A percentile compares a stretch with the other conserved stretches of the same genome.
These are phyloP conservation scores for Clitopilus passeckerianus DNA, from an alignment of 768 basidiomycete genomes.

Conservation along the genomic window DNA sequence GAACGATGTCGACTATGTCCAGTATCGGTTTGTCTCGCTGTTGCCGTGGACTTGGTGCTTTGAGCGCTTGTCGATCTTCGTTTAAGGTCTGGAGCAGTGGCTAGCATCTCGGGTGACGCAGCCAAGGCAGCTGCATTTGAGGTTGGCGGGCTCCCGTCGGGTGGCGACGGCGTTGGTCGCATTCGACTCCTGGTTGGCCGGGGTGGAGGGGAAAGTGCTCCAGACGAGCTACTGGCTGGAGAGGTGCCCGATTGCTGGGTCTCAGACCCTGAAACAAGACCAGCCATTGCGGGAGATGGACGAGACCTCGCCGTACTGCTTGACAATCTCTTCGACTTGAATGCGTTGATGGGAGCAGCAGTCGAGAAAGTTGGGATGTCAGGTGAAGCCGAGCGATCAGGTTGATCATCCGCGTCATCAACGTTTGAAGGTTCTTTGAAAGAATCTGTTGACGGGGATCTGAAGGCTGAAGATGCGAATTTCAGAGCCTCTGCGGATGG, in stretches of 20 bases:
- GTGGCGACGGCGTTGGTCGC: conserved; percentile 3
- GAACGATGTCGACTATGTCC: not conserved
- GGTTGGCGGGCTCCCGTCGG: not conserved
- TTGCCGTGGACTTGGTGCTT: conserved; percentile 17
- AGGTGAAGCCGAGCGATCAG: conserved; percentile 24
- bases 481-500: not conserved
- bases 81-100: conserved; percentile 2
- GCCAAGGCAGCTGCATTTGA: not conserved
- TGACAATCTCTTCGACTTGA: conserved; percentile 16
- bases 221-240: not conserved
- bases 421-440: not conserved
- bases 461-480: not conserved
- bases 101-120: not conserved
- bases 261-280: conserved; percentile 4
- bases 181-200: conserved; percentile 20
- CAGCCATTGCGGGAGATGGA: conserved; percentile 6
- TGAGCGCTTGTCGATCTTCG: conserved; percentile 17
- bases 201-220: conserved; percentile 20
- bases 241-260: not conserved
- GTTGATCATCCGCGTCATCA: not conserved
- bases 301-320: conserved; percentile 9
- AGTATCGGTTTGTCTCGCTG: conserved; percentile 1
- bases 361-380: conserved; percentile 49
- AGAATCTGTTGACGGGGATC: not conserved
- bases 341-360: conserved; percentile 39